Percentiles rank a stretch among this genome's conserved stretches.
phyloP scores from a whole-genome alignment of 1,139 yeast genomes.

The Groenewaldozyma auringiensis region DNA sequence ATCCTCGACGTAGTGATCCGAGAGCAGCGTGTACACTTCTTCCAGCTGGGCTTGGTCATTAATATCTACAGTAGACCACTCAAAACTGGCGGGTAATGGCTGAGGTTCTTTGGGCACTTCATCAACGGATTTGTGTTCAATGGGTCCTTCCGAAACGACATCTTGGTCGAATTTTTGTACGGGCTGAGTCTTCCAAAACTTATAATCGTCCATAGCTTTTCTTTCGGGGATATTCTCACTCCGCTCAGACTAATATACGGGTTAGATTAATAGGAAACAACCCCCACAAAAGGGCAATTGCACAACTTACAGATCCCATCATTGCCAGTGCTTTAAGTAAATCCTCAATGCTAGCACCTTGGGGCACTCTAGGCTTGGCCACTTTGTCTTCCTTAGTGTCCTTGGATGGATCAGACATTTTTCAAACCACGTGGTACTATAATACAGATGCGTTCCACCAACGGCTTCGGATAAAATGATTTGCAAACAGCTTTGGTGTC shows the following conservation, averaged over 20 bases:
- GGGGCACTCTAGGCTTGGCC: conserved; percentile 12
- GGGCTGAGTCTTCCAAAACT: conserved; percentile 98
- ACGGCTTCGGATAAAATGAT: too few relatives aligned
- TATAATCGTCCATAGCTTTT: conserved; percentile 81
- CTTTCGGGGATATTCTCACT: too few relatives aligned
- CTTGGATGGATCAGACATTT: conserved; percentile 1
- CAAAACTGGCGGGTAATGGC: conserved; percentile 69
- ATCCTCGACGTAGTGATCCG: conserved; percentile 92
- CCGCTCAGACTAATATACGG: too few relatives aligned
- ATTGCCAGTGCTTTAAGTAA: conserved; percentile 33
- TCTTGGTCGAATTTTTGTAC: conserved; percentile 68
- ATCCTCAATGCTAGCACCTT: conserved; percentile 32
- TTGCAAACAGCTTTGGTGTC: too few relatives aligned
- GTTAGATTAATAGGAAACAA: too few relatives aligned
- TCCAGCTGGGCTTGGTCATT: conserved; percentile 49
- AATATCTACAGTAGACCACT: conserved; percentile 80
- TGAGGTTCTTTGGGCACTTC: conserved; percentile 66
- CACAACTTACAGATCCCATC: conserved; percentile 14
- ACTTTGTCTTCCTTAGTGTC: conserved; percentile 6
- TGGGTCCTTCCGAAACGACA: conserved; percentile 72
- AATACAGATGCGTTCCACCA: too few relatives aligned
- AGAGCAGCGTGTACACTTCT: conserved; percentile 70
- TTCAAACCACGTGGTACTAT: neutral
- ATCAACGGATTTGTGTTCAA: conserved; percentile 62
- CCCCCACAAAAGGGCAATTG: too few relatives aligned